phyloP scores from a whole-genome alignment of 495 filamentous ascomycete genomes.

The Astrothelium subdiscretum region DNA sequence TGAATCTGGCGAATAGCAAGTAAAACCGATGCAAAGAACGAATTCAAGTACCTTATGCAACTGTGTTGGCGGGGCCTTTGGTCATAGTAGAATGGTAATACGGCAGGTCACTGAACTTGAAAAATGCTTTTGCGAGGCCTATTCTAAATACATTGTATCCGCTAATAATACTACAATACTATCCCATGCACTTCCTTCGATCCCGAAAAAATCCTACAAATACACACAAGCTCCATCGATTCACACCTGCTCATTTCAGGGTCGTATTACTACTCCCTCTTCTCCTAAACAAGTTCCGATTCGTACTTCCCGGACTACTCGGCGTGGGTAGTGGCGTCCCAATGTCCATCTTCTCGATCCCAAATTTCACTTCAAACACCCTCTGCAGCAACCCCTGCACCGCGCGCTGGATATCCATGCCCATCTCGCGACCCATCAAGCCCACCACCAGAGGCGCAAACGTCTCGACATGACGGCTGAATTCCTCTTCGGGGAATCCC shows the following conservation, averaged over 20 bases:
- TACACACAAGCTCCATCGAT: not conserved
- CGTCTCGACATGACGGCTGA: constrained; percentile 60
- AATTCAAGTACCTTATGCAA: too few species aligned
- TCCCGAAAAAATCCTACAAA: too few species aligned
- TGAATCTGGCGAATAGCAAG: too few species aligned
- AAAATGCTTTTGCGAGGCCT: too few species aligned
- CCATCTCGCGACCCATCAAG: constrained; percentile 70
- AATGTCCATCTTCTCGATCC: constrained; percentile 31
- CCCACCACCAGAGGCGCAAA: constrained; percentile 85
- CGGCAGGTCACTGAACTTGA: too few species aligned
- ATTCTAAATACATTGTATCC: too few species aligned
- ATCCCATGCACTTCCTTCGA: too few species aligned
- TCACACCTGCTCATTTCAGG: not conserved
- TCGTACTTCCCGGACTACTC: not conserved
- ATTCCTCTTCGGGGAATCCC: constrained; percentile 73
- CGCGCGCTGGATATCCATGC: constrained; percentile 61
- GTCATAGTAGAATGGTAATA: too few species aligned
- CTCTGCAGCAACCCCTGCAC: constrained; percentile 64
- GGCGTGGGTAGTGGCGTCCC: not conserved
- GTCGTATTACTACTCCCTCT: not conserved
- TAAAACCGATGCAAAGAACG: too few species aligned
- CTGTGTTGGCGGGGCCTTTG: too few species aligned
- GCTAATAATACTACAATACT: too few species aligned
- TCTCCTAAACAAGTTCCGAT: not conserved
- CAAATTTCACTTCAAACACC: constrained; percentile 72